Conservation (phyloP, 495 filamentous ascomycete genomes). For the Oleoguttula mirabilis region DNA sequence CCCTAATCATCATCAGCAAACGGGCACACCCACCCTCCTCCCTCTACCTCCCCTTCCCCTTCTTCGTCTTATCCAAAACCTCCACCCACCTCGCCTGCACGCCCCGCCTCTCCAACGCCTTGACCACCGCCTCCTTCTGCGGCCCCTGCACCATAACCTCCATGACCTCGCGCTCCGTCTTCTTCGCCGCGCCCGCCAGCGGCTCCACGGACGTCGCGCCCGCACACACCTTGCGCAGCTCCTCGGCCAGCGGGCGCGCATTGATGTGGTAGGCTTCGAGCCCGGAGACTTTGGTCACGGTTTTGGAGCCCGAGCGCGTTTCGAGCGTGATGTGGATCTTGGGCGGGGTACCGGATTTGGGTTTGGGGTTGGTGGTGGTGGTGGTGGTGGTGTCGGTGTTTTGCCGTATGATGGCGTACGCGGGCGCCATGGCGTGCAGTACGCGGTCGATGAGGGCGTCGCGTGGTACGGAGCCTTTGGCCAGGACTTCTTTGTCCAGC, state of each 20-base stretch:
- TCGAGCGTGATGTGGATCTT: constrained; percentile 50
- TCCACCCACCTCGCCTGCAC: constrained; percentile 52
- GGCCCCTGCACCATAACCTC: constrained; percentile 62
- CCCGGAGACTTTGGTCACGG: constrained; percentile 50
- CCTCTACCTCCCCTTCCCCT: constrained; percentile 45
- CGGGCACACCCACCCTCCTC: no score
- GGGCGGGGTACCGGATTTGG: constrained; percentile 48
- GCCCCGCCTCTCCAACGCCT: constrained; percentile 49
- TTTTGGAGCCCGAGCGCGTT: constrained; percentile 57
- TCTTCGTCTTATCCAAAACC: constrained; percentile 56
- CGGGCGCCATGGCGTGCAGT: constrained; percentile 38
- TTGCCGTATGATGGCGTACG: constrained; percentile 47
- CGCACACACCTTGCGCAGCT: constrained; percentile 59
- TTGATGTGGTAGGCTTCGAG: constrained; percentile 53
- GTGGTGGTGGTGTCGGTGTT: constrained; percentile 31
- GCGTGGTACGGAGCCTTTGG: constrained; percentile 47
- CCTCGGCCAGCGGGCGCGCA: constrained; percentile 50
- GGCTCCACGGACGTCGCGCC: constrained; percentile 56
- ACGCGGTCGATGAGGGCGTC: constrained; percentile 53
- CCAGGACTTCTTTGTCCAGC: constrained; percentile 45
- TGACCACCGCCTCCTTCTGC: constrained; percentile 48
- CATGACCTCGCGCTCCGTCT: constrained; percentile 46
- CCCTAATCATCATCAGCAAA: no score
- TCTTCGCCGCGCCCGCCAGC: constrained; percentile 45
- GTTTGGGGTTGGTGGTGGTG: constrained; percentile 31